These are phyloP conservation scores for Apophysomyces variabilis DNA, from an alignment of 371 early-diverging fungal genomes.

Conservation along the genomic window DNA sequence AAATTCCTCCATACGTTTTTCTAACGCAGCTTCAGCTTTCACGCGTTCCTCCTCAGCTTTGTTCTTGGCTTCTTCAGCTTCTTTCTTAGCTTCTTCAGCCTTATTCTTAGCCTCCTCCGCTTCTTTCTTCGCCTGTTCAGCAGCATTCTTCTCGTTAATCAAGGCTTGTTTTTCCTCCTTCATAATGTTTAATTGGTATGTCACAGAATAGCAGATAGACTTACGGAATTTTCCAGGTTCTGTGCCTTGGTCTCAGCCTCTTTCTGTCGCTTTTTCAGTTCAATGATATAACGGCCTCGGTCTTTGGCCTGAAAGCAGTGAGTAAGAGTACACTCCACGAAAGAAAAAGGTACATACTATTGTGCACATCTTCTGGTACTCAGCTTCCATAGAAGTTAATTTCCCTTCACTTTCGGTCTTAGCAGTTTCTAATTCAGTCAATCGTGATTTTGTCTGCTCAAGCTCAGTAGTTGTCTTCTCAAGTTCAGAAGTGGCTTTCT, in stretches of 20 bases:
- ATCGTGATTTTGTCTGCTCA: constrained; percentile 13
- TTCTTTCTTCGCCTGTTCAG: neutral
- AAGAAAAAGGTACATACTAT: neutral
- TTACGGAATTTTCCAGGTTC: constrained; percentile 6
- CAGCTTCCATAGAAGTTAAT: constrained; percentile 2
- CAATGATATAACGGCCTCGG: constrained; percentile 25
- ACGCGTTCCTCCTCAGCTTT: constrained; percentile 13
- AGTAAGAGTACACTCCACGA: neutral
- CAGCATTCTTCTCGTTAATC: constrained; percentile 18
- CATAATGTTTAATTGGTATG: neutral
- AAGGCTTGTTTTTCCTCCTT: constrained; percentile 12
- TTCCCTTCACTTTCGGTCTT: constrained; percentile 13
- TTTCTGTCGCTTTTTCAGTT: constrained; percentile 17
- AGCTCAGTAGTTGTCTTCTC: constrained; percentile 14
- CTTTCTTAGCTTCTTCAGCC: constrained; percentile 13
- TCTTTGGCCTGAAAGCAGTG: constrained; percentile 9
- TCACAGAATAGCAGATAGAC: neutral
- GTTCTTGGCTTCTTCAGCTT: constrained; percentile 9
- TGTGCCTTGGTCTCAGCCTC: constrained; percentile 15
- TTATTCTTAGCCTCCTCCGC: constrained; percentile 14
- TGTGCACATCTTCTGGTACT: neutral
- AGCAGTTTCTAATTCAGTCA: constrained; percentile 14
- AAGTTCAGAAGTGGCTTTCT: constrained; percentile 17
- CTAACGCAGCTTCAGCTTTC: constrained; percentile 10
- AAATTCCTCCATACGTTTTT: constrained; percentile 14